These are phyloP conservation scores for Oldenlandia corymbosa DNA, from an alignment of 257 asterid genomes.

Conservation along the genomic window DNA sequence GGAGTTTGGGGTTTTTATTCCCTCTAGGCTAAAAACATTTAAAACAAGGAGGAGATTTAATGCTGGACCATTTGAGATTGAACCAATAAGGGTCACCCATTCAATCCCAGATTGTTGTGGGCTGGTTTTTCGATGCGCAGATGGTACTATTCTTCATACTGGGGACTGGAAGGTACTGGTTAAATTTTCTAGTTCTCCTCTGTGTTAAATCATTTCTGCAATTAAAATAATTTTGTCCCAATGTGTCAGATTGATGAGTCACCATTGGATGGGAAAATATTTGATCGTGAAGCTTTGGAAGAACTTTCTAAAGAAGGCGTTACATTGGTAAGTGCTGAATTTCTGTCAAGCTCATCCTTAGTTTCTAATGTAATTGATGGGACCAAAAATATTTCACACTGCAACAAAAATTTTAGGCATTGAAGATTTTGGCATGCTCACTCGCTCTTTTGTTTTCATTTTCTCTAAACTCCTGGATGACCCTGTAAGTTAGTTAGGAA, in stretches of 20 bases:
- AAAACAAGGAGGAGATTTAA: constrained; percentile 67
- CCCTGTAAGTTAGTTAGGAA: too few relatives aligned
- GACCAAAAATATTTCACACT: not conserved
- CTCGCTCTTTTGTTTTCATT: too few relatives aligned
- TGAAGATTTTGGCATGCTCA: constrained; percentile 4
- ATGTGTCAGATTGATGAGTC: constrained; percentile 86
- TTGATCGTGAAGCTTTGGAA: constrained; percentile 90
- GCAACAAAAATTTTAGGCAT: not conserved
- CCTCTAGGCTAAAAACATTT: constrained; percentile 86
- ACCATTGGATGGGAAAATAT: constrained; percentile 85
- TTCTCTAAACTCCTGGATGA: too few relatives aligned
- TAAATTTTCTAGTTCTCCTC: constrained; percentile 11
- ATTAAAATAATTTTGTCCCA: constrained; percentile 16
- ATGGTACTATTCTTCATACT: constrained; percentile 97
- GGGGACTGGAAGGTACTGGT: constrained; percentile 97
- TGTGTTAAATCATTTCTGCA: constrained; percentile 7
- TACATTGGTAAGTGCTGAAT: constrained; percentile 67
- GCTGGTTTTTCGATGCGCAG: constrained; percentile 91
- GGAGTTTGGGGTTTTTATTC: constrained; percentile 91
- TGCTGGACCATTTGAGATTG: constrained; percentile 98
- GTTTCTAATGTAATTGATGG: not conserved
- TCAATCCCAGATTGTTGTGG: constrained; percentile 99
- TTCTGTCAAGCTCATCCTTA: not conserved
- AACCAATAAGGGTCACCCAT: constrained; percentile 91
- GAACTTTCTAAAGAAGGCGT: constrained; percentile 99